Percentiles rank a stretch among this genome's conserved stretches.
phyloP scores from a whole-genome alignment of 2,329 filamentous ascomycete species.

The Cercospora zeae-maydis region DNA sequence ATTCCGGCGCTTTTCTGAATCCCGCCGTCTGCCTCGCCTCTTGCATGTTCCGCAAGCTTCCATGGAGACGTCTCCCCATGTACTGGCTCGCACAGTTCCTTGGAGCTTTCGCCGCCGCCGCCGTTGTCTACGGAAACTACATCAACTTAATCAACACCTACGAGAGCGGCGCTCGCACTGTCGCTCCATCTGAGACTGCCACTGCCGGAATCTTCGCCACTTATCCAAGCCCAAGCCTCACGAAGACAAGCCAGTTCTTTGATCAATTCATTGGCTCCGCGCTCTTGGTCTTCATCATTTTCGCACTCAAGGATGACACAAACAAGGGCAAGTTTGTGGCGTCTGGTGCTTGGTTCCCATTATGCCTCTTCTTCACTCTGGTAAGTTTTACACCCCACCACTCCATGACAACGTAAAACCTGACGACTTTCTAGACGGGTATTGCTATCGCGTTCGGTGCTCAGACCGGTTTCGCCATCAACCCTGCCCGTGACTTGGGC shows the following conservation, averaged over 20 bases:
- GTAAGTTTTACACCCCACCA: not conserved
- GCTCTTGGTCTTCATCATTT: slow-evolving; percentile 67
- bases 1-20: slow-evolving; percentile 45
- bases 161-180: slow-evolving; percentile 60
- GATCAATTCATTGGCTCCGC: slow-evolving; percentile 65
- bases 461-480: slow-evolving; percentile 67
- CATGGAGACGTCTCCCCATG: slow-evolving; percentile 66
- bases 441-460: slow-evolving; percentile 65
- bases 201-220: slow-evolving; percentile 68
- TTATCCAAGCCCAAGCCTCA: slow-evolving; percentile 61
- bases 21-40: slow-evolving; percentile 67
- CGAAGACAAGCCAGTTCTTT: slow-evolving; percentile 63
- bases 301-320: slow-evolving; percentile 58
- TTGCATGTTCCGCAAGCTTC: slow-evolving; percentile 65
- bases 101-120: slow-evolving; percentile 60
- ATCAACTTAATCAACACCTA: slow-evolving; percentile 57
- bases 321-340: slow-evolving; percentile 38
- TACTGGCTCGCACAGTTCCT: slow-evolving; percentile 64
- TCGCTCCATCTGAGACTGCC: slow-evolving; percentile 54
- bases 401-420: not conserved
- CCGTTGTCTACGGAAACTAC: slow-evolving; percentile 46
- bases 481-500: slow-evolving; percentile 67
- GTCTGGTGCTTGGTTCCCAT: slow-evolving; percentile 51
- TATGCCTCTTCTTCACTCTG: slow-evolving; percentile 63
- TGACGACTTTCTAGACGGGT: slow-evolving; percentile 47